Evolutionary conservation across 441 rosid genomes (phyloP), one percentile per base, ranked within the genome.

Genomic region (Jatropha podagrica): DNA sequence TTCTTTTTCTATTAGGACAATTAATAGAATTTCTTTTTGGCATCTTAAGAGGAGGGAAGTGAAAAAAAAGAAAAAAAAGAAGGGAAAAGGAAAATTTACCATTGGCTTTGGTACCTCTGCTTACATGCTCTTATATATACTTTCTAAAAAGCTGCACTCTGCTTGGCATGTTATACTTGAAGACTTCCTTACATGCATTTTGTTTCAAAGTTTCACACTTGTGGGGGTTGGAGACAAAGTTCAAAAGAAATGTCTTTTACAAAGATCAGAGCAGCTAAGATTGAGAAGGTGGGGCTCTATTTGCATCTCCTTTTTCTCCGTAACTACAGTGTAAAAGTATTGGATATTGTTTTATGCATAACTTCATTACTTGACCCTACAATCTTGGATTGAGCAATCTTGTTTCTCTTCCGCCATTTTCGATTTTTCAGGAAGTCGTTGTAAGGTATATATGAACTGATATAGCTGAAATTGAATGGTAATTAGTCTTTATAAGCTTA

Each of bases 131-230:
- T 13, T 49, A 6, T 20, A 37, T 18, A 4, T 4, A 61, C 73
- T 78, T 76, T 66, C 8, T 17, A 23, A 65, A 78, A 81, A 65
- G 81, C 81, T 64, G 81, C 68, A 63, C 9, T n/a, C 32, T 51
- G 73, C 49, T 58, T 68, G 73, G 64, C 65, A 37, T 72, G 73
- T 60, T 77, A 38, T 59, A 52, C 38, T 56, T 42, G 56, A 83
- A 74, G 66, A 51, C 74, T 76, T 68, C 8, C n/a, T 55, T 79
- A 41, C 72, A 65, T 66, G 44, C 65, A 56, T 74, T 65, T 55
- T 66, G 77, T 56, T 74, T 42, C 64, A 20, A 65, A 42, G 1
- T 32, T 74, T 37, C 17, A 56, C 59, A 61, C 71, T 72, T 75
- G 75, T 69, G 55, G 38, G 54, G 20, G 17, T 71, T 38, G 75